Percentiles rank a stretch among this genome's conserved stretches.
These are phyloP conservation scores for Plasmodium yoelii DNA, from an alignment of 169 alveolate species.

Conservation along the genomic window DNA sequence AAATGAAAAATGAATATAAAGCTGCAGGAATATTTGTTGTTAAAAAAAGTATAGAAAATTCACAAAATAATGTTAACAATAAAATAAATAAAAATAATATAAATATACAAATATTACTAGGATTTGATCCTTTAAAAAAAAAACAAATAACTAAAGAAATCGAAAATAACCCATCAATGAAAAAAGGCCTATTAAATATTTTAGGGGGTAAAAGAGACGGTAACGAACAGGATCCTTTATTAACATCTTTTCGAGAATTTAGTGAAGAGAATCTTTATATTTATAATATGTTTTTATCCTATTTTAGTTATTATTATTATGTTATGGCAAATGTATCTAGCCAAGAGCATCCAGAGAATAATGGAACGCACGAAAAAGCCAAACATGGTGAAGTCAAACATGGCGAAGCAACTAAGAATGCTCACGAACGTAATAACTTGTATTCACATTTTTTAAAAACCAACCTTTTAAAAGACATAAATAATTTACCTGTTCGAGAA, in stretches of 20 bases:
- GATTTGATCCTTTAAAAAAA: conserved; percentile 43
- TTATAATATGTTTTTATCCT: conserved; percentile 39
- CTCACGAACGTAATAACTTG: background rate
- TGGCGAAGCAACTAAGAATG: background rate
- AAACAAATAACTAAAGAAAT: background rate
- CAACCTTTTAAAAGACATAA: conserved; percentile 21
- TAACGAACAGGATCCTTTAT: conserved; percentile 13
- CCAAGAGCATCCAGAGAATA: background rate
- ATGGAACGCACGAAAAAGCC: background rate
- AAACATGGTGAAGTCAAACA: background rate
- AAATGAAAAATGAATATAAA: conserved; percentile 6
- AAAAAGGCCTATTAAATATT: conserved; percentile 21
- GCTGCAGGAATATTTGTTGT: conserved; percentile 45
- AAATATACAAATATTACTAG: conserved; percentile 32
- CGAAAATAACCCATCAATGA: background rate
- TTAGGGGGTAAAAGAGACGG: conserved; percentile 38
- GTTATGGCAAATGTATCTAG: conserved; percentile 4
- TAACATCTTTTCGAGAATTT: conserved; percentile 55
- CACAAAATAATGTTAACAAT: conserved; percentile 5
- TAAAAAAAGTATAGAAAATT: background rate
- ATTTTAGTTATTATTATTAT: conserved; percentile 35
- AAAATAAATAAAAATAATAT: conserved; percentile 17
- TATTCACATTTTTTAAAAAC: conserved; percentile 9
- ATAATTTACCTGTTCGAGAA: background rate
- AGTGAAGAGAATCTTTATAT: conserved; percentile 48